A percentile compares a stretch with the other conserved stretches of the same genome.
phyloP scores from a whole-genome alignment of 495 filamentous ascomycete genomes.

The Lichina pygmaea region DNA sequence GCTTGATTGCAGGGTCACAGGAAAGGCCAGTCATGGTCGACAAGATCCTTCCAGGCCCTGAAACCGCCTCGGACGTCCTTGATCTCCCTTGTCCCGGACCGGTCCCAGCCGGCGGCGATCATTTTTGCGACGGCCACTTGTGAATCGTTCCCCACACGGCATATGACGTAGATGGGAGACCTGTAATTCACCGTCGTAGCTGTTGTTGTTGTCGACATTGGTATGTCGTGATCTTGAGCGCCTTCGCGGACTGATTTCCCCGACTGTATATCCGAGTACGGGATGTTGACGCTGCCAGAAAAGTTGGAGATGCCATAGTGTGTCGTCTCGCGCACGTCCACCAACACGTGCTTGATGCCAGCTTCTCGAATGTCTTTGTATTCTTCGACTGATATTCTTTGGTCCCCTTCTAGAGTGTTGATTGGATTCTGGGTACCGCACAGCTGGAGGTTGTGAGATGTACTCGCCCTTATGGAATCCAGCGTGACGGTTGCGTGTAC shows the following conservation, averaged over 20 bases:
- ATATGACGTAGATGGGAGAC: constrained; percentile 46
- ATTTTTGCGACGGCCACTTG: constrained; percentile 48
- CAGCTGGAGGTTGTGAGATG: constrained; percentile 52
- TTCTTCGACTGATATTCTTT: constrained; percentile 28
- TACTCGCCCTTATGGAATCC: constrained; percentile 31
- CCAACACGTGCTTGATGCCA: constrained; percentile 20
- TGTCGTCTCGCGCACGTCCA: constrained; percentile 63
- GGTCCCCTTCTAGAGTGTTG: constrained; percentile 24
- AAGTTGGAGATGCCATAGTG: constrained; percentile 67
- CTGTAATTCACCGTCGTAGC: not conserved
- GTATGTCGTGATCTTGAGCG: constrained; percentile 14
- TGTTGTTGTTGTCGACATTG: constrained; percentile 6
- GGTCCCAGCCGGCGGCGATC: constrained; percentile 36
- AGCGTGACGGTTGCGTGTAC: constrained; percentile 28
- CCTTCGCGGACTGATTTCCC: not conserved
- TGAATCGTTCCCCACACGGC: constrained; percentile 71
- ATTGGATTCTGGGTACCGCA: constrained; percentile 31
- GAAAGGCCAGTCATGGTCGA: constrained; percentile 47
- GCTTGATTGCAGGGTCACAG: constrained; percentile 11
- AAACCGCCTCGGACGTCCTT: constrained; percentile 65
- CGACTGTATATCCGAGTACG: constrained; percentile 27
- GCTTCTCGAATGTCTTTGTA: constrained; percentile 5
- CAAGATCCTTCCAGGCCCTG: constrained; percentile 52
- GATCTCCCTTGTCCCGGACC: constrained; percentile 27
- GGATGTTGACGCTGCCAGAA: constrained; percentile 48